These are phyloP conservation scores for Rubus idaeus DNA, from an alignment of 306 rosid species.

Conservation along the genomic window DNA sequence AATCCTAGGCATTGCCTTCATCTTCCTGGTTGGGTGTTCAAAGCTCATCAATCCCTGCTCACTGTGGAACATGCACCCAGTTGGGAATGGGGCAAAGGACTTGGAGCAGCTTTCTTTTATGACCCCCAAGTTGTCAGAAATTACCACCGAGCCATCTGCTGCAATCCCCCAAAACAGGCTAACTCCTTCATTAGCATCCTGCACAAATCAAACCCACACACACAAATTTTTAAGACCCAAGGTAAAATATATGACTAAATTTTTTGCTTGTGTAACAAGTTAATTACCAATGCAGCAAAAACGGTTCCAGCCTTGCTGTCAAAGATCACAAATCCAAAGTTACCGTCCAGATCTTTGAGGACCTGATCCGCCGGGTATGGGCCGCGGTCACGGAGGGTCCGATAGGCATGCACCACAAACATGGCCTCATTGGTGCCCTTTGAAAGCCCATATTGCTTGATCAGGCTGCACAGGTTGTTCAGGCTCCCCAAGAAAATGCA, in stretches of 20 bases:
- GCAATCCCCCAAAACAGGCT: constrained; percentile 82
- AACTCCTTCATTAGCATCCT: constrained; percentile 72
- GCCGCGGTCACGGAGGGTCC: constrained; percentile 85
- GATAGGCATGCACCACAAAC: constrained; percentile 71
- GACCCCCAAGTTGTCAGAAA: constrained; percentile 68
- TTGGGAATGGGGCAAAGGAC: constrained; percentile 92
- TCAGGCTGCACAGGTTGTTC: constrained; percentile 63
- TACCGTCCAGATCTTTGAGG: constrained; percentile 80
- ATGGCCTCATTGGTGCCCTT: constrained; percentile 75
- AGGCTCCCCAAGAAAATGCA: constrained; percentile 72
- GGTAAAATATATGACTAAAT: not conserved
- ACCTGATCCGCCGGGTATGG: constrained; percentile 98
- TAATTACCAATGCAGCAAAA: constrained; percentile 69
- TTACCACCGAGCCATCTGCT: constrained; percentile 73
- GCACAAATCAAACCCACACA: constrained; percentile 23
- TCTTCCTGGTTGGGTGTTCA: constrained; percentile 84
- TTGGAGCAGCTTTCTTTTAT: constrained; percentile 83
- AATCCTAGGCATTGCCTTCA: constrained; percentile 93
- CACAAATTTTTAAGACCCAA: not conserved
- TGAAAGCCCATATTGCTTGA: constrained; percentile 74
- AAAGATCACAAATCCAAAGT: constrained; percentile 73
- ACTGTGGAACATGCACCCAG: constrained; percentile 94
- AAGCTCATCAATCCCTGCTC: constrained; percentile 73
- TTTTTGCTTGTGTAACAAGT: not conserved
- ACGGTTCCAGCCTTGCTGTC: constrained; percentile 61